phyloP scores from a whole-genome alignment of 192 early-diverging fungal genomes.

The Coemansia sp. region DNA sequence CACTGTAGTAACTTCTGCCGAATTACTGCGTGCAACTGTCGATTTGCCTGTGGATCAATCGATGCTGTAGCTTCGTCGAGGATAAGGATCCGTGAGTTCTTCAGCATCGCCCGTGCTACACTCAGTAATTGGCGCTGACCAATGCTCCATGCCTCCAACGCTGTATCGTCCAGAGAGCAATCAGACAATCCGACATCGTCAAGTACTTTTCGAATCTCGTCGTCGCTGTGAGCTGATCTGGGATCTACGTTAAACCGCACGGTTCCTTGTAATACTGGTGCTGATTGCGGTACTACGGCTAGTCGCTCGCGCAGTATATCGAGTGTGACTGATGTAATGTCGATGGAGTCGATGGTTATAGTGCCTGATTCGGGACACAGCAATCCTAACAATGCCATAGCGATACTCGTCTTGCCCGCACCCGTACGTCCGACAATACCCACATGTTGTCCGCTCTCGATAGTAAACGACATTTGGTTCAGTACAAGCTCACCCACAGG shows the following conservation, averaged over 20 bases:
- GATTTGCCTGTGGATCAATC: conserved; percentile 58
- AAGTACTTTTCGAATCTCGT: conserved; percentile 70
- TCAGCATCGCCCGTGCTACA: conserved; percentile 64
- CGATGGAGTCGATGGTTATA: conserved; percentile 76
- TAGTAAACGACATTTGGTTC: conserved; percentile 60
- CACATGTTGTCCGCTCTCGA: conserved; percentile 69
- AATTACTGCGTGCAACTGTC: conserved; percentile 57
- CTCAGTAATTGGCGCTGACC: conserved; percentile 66
- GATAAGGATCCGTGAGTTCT: conserved; percentile 60
- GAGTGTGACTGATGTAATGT: conserved; percentile 63
- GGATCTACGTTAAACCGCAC: conserved; percentile 91
- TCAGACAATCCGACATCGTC: conserved; percentile 56
- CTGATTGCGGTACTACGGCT: conserved; percentile 90
- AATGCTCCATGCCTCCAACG: conserved; percentile 41
- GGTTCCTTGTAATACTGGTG: conserved; percentile 69
- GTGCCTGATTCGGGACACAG: conserved; percentile 46
- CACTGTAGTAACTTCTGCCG: conserved; percentile 56
- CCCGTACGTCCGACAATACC: conserved; percentile 89
- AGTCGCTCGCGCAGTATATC: conserved; percentile 68
- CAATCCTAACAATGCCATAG: conserved; percentile 71
- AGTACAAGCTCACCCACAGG: conserved; percentile 50
- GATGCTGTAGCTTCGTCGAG: conserved; percentile 71
- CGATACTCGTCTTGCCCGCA: conserved; percentile 71
- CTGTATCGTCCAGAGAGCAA: background rate
- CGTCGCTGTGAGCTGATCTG: conserved; percentile 60